Base-by-base conservation (phyloP, 108 stramenopile genomes). In the Nitzschia inconspicua region DNA sequence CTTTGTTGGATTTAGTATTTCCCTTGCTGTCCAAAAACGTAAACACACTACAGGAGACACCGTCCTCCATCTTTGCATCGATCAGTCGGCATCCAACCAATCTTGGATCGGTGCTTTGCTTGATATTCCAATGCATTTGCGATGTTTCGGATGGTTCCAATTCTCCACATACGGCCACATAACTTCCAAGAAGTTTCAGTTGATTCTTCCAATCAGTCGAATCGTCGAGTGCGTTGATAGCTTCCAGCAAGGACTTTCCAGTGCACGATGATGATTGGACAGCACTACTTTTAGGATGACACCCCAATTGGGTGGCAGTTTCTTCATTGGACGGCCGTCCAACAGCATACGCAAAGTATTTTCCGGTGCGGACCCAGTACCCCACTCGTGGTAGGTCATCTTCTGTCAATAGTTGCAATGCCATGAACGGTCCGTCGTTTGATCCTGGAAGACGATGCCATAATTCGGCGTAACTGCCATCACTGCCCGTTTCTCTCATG, bases 401-500 rank as follows among this genome's bases (percentile, higher is more conserved):
- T 52, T 78, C 77, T 4, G 57, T 26, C 25, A 73, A 10, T 1
- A 78, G 43, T 46, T 65, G 37, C 16, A 68, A 35, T 6, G 77
- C 77, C 51, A 68, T 57, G 36, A 44, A 73, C 5, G 77, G 77
- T 29, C 68, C 68, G 1, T 42, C 10, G 7, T 51, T 24, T 11
- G 67, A 70, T 27, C 47, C 48, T 1, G 58, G 43, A 37, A 73
- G 55, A 2, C 77, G 67, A 65, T 40, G 49, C 77, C 77, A 78
- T 32, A 63, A 68, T 73, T 78, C 77, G 25, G 77, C 77, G 50
- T 78, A 78, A 47, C 72, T 73, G 4, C 37, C 77, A 48, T 78
- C 77, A 29, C 60, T 54, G 5, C 77, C 77, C 0, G 77, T 73
- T 44, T 78, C 77, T 20, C 77, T 58, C 28, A 78, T 24, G 44